Evolutionary conservation across 371 early-diverging fungal species (phyloP), one percentile per base, ranked within the genome.

Genomic region (Parasitella parasitica): DNA sequence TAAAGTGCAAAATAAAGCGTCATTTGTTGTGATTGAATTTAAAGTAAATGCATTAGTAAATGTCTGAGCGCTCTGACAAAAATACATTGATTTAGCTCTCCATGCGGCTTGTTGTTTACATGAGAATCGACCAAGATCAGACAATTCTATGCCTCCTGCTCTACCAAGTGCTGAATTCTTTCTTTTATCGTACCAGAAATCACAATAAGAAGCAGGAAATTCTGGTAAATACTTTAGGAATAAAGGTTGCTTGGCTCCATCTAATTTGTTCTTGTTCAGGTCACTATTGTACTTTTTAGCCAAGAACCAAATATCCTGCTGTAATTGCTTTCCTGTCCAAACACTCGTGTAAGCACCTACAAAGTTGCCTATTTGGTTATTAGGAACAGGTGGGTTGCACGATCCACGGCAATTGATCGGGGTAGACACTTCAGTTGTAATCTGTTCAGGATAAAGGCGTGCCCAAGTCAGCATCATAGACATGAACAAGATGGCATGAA

Each of bases 321-420:
- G 13, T 20, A 59, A 30, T 48, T 60, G 22, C 24, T 57, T 13
- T 32, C 22, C 37, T 38, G 57, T 57, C 70, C 73, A 75, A 6
- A 62, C 15, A 32, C 56, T 56, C 2, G 26, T 57, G 39, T 70
- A 70, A 5, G 52, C 34, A 18, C 81, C 78, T 7, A 76, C 70
- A 67, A 61, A 77, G 49, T 80, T 80, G 15, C 81, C 81, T 24
- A 77, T 61, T 26, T 71, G 69, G 41, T 66, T 55, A 5, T 55
- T 32, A 6, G 71, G 58, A 15, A 74, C 51, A 22, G 66, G 54
- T n/a, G 76, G 76, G 27, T 73, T 49, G 57, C 80, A 77, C 20
- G 67, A 55, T 3, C 35, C 16, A 7, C 81, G 73, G 18, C 70
- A 71, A 34, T 80, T 77, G 56, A 77, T 54, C 7, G 78, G 76